Percentiles rank a stretch among this genome's conserved stretches.
These are phyloP conservation scores for Erythrobasidium yunnanense DNA, from an alignment of 768 basidiomycete species.

Conservation along the genomic window DNA sequence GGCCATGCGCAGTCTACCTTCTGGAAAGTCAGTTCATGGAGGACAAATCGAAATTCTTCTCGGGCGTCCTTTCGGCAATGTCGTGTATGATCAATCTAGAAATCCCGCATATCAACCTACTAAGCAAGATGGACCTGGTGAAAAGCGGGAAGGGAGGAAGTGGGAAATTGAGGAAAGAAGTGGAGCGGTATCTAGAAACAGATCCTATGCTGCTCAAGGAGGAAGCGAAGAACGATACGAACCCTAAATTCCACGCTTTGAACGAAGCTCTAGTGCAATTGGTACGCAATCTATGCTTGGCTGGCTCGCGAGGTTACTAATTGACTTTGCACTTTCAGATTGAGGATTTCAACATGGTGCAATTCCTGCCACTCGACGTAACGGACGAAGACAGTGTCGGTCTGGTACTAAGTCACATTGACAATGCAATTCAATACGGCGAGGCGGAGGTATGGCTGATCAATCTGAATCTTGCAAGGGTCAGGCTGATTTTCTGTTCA, in stretches of 20 bases:
- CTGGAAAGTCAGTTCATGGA: constrained; percentile 99
- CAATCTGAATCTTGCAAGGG: background rate
- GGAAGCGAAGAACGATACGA: constrained; percentile 47
- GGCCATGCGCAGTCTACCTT: constrained; percentile 80
- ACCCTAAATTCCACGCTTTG: constrained; percentile 76
- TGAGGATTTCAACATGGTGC: constrained; percentile 94
- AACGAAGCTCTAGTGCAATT: constrained; percentile 92
- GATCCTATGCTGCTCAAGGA: constrained; percentile 72
- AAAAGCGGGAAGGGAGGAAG: constrained; percentile 42
- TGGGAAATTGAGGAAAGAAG: constrained; percentile 54
- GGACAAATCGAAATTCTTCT: constrained; percentile 96
- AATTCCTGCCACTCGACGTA: constrained; percentile 88
- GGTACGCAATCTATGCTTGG: constrained; percentile 48
- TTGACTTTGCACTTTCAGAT: no score
- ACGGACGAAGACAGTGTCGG: constrained; percentile 79
- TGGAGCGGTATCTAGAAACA: constrained; percentile 90
- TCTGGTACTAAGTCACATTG: constrained; percentile 83
- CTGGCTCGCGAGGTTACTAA: no score
- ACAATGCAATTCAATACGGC: constrained; percentile 97
- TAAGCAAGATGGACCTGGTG: constrained; percentile 99
- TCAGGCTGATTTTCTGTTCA: background rate
- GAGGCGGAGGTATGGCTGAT: constrained; percentile 48
- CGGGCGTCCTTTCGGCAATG: constrained; percentile 94
- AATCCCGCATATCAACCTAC: constrained; percentile 90
- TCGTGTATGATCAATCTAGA: constrained; percentile 97